Percentiles rank a stretch among this genome's conserved stretches.
Conservation (phyloP, 495 filamentous ascomycete genomes). For the Podospora conica region DNA sequence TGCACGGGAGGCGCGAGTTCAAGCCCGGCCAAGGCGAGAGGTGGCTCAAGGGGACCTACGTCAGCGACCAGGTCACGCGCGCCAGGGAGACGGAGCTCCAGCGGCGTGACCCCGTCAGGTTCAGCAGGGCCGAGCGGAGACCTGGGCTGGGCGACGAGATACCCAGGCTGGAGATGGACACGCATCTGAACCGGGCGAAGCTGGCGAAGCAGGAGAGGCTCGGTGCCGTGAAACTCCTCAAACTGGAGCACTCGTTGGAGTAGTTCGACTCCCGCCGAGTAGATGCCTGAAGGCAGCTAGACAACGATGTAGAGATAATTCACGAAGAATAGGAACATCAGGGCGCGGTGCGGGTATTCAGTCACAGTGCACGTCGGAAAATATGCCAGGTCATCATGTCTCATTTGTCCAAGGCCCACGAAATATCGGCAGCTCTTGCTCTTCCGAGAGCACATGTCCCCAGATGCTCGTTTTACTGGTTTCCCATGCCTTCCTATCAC, state of each 20-base stretch:
- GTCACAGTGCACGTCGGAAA: background rate
- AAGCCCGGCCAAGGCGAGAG: constrained; percentile 51
- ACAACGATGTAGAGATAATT: background rate
- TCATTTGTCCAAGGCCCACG: background rate
- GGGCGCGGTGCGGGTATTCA: background rate
- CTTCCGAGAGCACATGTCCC: background rate
- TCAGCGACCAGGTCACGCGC: constrained; percentile 61
- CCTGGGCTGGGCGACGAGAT: no score
- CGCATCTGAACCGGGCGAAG: background rate
- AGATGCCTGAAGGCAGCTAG: no score
- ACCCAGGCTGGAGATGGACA: background rate
- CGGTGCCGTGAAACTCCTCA: background rate
- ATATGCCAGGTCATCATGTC: background rate
- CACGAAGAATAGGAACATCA: no score
- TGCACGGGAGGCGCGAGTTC: constrained; percentile 75
- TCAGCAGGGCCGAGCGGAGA: background rate
- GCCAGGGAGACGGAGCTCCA: constrained; percentile 38
- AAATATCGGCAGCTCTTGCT: background rate
- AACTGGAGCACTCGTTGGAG: no score
- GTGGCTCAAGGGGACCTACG: constrained; percentile 82
- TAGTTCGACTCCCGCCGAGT: no score
- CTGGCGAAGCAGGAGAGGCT: background rate
- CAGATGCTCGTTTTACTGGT: constrained; percentile 1
- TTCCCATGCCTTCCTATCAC: constrained; percentile 1
- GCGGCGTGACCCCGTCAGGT: background rate